phyloP scores from a whole-genome alignment of 2,329 filamentous ascomycete species.

The Hymenoscyphus scutula region DNA sequence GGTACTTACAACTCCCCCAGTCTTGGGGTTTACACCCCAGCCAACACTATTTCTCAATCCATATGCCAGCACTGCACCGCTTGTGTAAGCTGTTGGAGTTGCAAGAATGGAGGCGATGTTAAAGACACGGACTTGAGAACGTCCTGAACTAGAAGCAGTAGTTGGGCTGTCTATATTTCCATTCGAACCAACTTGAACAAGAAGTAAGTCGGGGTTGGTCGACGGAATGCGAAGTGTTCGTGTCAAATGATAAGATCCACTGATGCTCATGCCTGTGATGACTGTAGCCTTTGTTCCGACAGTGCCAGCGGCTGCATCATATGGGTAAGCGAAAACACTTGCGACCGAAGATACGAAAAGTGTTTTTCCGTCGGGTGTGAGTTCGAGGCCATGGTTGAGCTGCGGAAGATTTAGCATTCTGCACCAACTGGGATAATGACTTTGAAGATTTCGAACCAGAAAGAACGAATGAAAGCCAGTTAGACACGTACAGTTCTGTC shows the following conservation, averaged over 20 bases:
- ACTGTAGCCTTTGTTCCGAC: slow-evolving; percentile 50
- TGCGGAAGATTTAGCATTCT: slow-evolving; percentile 26
- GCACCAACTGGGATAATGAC: no score
- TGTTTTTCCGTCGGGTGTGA: slow-evolving; percentile 51
- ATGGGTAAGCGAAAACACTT: slow-evolving; percentile 62
- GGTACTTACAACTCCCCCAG: slow-evolving; percentile 50
- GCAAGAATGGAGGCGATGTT: slow-evolving; percentile 40
- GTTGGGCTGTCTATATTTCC: slow-evolving; percentile 60
- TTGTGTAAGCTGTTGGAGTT: slow-evolving; percentile 45
- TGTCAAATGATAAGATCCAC: slow-evolving; percentile 55
- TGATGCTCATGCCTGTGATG: slow-evolving; percentile 59
- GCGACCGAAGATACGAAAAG: slow-evolving; percentile 57
- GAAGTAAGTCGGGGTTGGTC: slow-evolving; percentile 52
- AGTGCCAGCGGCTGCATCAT: slow-evolving; percentile 53
- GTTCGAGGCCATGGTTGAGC: slow-evolving; percentile 56
- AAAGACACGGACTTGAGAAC: slow-evolving; percentile 65
- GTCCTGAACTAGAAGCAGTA: slow-evolving; percentile 50
- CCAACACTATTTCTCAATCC: slow-evolving; percentile 72
- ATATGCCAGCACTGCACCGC: slow-evolving; percentile 58
- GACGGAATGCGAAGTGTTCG: slow-evolving; percentile 64
- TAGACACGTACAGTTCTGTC: slow-evolving; percentile 16
- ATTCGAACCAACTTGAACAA: slow-evolving; percentile 64
- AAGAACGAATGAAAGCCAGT: not conserved
- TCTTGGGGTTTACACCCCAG: slow-evolving; percentile 58
- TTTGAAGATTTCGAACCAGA: no score